Evolutionary conservation across 2,329 filamentous ascomycete species (phyloP).

Genomic region (Aspergillus sergii): DNA sequence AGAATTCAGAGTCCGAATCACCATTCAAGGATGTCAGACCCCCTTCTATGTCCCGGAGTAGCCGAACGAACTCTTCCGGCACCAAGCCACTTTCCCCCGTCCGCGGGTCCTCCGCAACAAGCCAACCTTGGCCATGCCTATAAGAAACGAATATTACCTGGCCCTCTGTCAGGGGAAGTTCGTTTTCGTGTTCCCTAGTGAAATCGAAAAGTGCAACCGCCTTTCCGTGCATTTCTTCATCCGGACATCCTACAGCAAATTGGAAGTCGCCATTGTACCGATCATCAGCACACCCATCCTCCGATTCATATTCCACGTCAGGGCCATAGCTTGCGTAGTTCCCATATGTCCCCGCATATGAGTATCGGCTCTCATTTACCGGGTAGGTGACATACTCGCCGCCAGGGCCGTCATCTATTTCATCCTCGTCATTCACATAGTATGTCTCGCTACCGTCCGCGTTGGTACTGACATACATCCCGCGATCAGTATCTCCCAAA

Average conservation of each 20-base stretch:
- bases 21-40: constrained; percentile 73
- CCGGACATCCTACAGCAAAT: constrained; percentile 90
- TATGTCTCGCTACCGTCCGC: constrained; percentile 74
- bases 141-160: constrained; percentile 97
- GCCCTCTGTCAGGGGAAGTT: constrained; percentile 86
- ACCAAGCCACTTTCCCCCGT: constrained; percentile 93
- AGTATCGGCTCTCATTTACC: constrained; percentile 63
- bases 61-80: constrained; percentile 91
- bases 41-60: constrained; percentile 90
- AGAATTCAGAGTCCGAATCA: constrained; percentile 47
- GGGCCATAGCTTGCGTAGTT: constrained; percentile 40
- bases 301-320: constrained; percentile 40
- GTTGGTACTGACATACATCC: constrained; percentile 67
- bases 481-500: constrained; percentile 60
- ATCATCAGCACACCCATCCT: constrained; percentile 59
- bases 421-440: constrained; percentile 69
- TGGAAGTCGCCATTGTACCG: constrained; percentile 90
- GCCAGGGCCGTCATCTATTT: constrained; percentile 66
- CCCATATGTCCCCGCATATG: constrained; percentile 48
- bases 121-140: constrained; percentile 93
- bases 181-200: constrained; percentile 92
- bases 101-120: constrained; percentile 93
- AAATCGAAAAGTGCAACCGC: constrained; percentile 96
- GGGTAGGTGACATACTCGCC: constrained; percentile 82
- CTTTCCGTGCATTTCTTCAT: constrained; percentile 97